Conservation (phyloP, 2,329 filamentous ascomycete genomes). For the Diplocarpon rosae region DNA sequence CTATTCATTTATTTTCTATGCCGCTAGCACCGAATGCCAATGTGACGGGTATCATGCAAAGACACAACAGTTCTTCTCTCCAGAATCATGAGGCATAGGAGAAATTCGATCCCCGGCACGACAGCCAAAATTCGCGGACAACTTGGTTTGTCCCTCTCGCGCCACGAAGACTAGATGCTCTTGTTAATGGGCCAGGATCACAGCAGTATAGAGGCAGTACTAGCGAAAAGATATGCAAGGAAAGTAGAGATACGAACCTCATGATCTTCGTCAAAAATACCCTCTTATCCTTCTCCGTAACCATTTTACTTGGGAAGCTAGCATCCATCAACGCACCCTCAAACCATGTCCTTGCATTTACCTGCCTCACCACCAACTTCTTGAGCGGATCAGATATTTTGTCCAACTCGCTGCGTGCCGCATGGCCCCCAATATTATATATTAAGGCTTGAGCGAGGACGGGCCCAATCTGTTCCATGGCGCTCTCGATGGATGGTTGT, state of each 20-base stretch:
- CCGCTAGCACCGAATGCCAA: too few species aligned
- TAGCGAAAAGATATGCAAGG: background rate
- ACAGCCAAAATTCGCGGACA: slow-evolving; percentile 63
- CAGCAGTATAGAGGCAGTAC: background rate
- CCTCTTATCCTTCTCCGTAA: slow-evolving; percentile 47
- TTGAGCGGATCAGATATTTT: slow-evolving; percentile 60
- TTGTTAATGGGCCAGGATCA: slow-evolving; percentile 1
- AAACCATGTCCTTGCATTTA: slow-evolving; percentile 49
- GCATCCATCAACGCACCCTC: slow-evolving; percentile 43
- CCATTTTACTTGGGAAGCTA: slow-evolving; percentile 43
- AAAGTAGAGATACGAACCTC: slow-evolving; percentile 33
- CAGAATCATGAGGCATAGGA: slow-evolving; percentile 42
- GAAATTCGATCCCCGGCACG: slow-evolving; percentile 49
- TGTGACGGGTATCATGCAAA: background rate
- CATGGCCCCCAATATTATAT: slow-evolving; percentile 56
- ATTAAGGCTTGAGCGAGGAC: slow-evolving; percentile 48
- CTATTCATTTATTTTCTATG: too few species aligned
- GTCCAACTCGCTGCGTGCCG: slow-evolving; percentile 61
- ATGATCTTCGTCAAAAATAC: slow-evolving; percentile 57
- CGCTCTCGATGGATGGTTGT: slow-evolving; percentile 35
- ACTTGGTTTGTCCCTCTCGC: slow-evolving; percentile 53
- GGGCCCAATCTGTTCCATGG: slow-evolving; percentile 50
- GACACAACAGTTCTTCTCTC: background rate
- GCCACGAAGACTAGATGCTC: slow-evolving; percentile 45
- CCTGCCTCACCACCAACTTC: slow-evolving; percentile 49